Evolutionary conservation across 495 filamentous ascomycete genomes (phyloP).

Genomic region (Beverwykella pulmonaria): DNA sequence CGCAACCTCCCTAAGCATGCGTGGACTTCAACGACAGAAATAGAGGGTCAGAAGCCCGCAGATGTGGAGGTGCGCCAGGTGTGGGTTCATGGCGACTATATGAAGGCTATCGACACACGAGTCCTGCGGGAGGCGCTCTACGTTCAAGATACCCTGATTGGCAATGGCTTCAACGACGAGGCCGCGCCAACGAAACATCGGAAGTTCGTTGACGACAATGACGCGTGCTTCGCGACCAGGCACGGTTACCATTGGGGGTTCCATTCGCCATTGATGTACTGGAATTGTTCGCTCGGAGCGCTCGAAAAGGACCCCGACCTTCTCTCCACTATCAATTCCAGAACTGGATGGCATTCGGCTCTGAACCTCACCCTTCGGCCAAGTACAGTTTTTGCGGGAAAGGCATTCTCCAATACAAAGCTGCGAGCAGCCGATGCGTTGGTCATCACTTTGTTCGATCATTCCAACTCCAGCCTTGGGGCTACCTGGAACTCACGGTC

Average conservation of each 20-base stretch:
- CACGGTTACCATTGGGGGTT: constrained; percentile 48
- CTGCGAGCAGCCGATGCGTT: constrained; percentile 70
- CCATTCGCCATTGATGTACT: constrained; percentile 75
- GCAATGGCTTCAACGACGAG: constrained; percentile 20
- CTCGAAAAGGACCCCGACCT: constrained; percentile 62
- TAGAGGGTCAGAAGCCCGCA: constrained; percentile 44
- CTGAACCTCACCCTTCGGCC: constrained; percentile 71
- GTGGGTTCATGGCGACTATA: constrained; percentile 64
- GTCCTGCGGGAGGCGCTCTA: constrained; percentile 63
- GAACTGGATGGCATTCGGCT: constrained; percentile 55
- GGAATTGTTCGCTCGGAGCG: constrained; percentile 62
- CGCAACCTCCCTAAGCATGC: constrained; percentile 70
- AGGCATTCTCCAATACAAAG: constrained; percentile 62
- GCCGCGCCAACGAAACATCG: not conserved
- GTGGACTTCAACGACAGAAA: constrained; percentile 71
- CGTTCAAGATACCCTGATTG: constrained; percentile 55
- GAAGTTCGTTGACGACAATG: not conserved
- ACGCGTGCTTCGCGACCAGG: not conserved
- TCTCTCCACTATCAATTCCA: constrained; percentile 64
- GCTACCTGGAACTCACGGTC: constrained; percentile 61
- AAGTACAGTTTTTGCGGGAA: constrained; percentile 74
- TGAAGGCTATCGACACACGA: constrained; percentile 65
- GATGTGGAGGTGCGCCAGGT: constrained; percentile 57
- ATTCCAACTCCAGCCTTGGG: constrained; percentile 58
- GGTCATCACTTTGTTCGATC: constrained; percentile 72